Evolutionary conservation across 2,329 filamentous ascomycete genomes (phyloP).

Genomic region (Claviceps digitariae): DNA sequence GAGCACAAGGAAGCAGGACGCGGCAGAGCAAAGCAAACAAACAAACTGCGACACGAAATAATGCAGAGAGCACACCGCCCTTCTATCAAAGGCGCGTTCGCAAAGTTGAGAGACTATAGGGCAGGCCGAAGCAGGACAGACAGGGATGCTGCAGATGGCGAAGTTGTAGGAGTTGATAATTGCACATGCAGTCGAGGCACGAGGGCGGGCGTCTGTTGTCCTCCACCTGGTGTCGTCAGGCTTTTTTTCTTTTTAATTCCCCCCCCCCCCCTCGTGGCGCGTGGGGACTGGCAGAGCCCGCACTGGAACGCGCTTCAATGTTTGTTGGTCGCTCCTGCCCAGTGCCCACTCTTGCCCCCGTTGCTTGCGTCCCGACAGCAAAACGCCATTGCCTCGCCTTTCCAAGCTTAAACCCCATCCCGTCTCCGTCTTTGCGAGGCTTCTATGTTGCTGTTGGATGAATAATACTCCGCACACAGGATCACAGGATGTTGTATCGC

Average conservation of each 20-base stretch:
- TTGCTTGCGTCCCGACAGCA: no score
- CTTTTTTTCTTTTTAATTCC: neutral
- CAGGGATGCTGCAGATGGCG: conserved; percentile 1
- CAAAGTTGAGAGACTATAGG: neutral
- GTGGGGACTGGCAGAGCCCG: neutral
- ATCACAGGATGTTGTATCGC: no score
- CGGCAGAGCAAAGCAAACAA: neutral
- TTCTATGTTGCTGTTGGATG: no score
- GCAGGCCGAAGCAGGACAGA: neutral
- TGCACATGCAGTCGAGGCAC: no score
- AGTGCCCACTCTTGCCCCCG: neutral
- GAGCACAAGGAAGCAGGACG: neutral
- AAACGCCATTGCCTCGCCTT: neutral
- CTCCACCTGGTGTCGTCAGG: neutral
- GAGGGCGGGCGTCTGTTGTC: neutral
- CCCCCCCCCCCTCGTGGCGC: neutral
- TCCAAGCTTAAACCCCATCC: no score
- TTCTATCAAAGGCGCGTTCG: neutral
- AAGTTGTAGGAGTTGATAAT: neutral
- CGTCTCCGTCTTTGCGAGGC: no score
- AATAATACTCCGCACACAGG: no score
- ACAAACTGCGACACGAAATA: neutral
- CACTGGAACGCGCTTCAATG: no score
- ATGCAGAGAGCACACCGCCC: neutral
- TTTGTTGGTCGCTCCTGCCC: neutral